These are phyloP conservation scores for Cryphonectria parasitica DNA, from an alignment of 2,329 filamentous ascomycete species.

Conservation along the genomic window DNA sequence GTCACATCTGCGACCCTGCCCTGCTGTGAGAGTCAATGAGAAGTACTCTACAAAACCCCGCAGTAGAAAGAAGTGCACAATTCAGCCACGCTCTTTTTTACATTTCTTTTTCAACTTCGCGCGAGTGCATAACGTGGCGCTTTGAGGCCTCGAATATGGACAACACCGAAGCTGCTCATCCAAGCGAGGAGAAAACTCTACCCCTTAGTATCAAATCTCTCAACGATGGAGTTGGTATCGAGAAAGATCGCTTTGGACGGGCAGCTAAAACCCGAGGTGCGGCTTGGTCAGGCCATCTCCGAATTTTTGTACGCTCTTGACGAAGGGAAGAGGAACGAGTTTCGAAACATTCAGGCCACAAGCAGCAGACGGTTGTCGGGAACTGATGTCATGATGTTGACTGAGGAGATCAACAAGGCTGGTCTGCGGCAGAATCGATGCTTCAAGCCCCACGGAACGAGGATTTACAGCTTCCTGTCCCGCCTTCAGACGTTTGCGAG, in stretches of 20 bases:
- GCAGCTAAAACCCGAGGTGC: slow-evolving; percentile 10
- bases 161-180: neutral
- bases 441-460: slow-evolving; percentile 23
- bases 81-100: too few species aligned
- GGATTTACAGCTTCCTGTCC: slow-evolving; percentile 20
- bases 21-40: neutral
- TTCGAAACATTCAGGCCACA: neutral
- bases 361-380: neutral
- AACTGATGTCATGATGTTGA: slow-evolving; percentile 24
- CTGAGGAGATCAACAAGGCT: slow-evolving; percentile 31
- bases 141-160: neutral
- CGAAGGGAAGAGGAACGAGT: neutral
- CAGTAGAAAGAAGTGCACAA: too few species aligned
- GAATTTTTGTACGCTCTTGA: slow-evolving; percentile 7
- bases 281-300: slow-evolving; percentile 12
- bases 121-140: neutral
- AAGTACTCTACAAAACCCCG: neutral
- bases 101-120: neutral
- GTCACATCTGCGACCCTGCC: neutral
- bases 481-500: slow-evolving; percentile 21
- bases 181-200: neutral
- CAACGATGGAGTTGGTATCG: neutral
- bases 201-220: neutral
- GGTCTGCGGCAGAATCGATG: slow-evolving; percentile 17
- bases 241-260: slow-evolving; percentile 14